Evolutionary conservation across 345 rosid genomes (phyloP).

Genomic region (Triadica sebifera): DNA sequence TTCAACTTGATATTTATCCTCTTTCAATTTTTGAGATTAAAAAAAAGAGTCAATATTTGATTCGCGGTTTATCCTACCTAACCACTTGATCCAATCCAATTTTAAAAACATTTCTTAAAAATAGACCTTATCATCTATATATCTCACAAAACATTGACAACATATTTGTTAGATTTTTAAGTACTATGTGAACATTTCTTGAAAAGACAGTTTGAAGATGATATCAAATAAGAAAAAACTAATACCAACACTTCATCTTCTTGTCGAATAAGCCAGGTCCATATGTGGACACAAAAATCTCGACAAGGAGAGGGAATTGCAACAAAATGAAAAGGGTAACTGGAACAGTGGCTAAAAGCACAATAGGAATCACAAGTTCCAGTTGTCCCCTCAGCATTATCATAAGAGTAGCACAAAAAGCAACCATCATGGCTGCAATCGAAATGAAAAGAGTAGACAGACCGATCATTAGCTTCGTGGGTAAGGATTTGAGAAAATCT

Average conservation of each 20-base stretch:
- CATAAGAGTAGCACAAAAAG: slow-evolving; percentile 8
- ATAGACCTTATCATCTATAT: too few species aligned
- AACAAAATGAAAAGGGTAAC: slow-evolving; percentile 1
- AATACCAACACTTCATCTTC: not conserved
- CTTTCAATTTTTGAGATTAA: too few species aligned
- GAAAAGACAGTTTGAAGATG: not conserved
- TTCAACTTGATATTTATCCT: too few species aligned
- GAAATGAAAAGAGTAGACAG: slow-evolving; percentile 19
- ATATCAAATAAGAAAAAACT: too few species aligned
- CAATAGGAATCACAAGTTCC: not conserved
- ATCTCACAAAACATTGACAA: too few species aligned
- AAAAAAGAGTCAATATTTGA: too few species aligned
- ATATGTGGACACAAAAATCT: slow-evolving; percentile 6
- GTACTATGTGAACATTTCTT: too few species aligned
- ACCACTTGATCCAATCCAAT: too few species aligned
- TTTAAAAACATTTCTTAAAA: too few species aligned
- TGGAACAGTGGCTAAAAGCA: not conserved
- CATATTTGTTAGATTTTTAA: too few species aligned
- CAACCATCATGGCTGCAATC: slow-evolving; percentile 18
- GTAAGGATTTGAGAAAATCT: slow-evolving; percentile 15
- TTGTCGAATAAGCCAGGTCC: not conserved
- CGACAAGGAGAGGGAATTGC: slow-evolving; percentile 14
- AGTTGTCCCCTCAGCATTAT: not conserved
- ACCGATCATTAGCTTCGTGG: slow-evolving; percentile 12
- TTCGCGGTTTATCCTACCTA: too few species aligned